A percentile compares a stretch with the other conserved stretches of the same genome.
Evolutionary conservation across 2,329 filamentous ascomycete species (phyloP).

Genomic region (Curvularia hawaiiensis): DNA sequence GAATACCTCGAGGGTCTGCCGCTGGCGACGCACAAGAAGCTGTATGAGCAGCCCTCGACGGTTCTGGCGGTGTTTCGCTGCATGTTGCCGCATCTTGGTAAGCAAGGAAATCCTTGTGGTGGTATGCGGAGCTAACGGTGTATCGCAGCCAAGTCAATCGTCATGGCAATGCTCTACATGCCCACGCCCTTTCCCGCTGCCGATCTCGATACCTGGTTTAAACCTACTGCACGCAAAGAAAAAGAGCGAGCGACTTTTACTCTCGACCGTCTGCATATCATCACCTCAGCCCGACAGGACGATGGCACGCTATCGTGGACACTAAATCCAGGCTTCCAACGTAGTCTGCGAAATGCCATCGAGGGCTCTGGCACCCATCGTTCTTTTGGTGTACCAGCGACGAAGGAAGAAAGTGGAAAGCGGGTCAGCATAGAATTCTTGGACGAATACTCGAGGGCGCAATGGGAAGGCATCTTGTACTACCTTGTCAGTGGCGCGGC

Average conservation of each 20-base stretch:
- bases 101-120: background rate
- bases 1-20: conserved; percentile 94
- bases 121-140: conserved; percentile 6
- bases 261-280: conserved; percentile 84
- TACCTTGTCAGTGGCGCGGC: conserved; percentile 86
- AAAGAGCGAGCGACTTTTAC: conserved; percentile 84
- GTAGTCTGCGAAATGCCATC: conserved; percentile 82
- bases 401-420: conserved; percentile 63
- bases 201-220: conserved; percentile 87
- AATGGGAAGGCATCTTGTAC: conserved; percentile 96
- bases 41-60: conserved; percentile 96
- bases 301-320: conserved; percentile 73
- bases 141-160: conserved; percentile 81
- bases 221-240: conserved; percentile 70
- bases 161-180: conserved; percentile 95
- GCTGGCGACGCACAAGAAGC: conserved; percentile 84
- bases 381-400: conserved; percentile 88
- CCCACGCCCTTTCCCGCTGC: conserved; percentile 77
- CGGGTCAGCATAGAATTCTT: conserved; percentile 74
- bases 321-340: conserved; percentile 80
- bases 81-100: conserved; percentile 92
- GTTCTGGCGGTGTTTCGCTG: conserved; percentile 94
- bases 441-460: conserved; percentile 82
- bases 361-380: conserved; percentile 84
- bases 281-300: conserved; percentile 61